Conservation (phyloP, 352 stramenopile genomes). For the Globisporangium okanoganense region DNA sequence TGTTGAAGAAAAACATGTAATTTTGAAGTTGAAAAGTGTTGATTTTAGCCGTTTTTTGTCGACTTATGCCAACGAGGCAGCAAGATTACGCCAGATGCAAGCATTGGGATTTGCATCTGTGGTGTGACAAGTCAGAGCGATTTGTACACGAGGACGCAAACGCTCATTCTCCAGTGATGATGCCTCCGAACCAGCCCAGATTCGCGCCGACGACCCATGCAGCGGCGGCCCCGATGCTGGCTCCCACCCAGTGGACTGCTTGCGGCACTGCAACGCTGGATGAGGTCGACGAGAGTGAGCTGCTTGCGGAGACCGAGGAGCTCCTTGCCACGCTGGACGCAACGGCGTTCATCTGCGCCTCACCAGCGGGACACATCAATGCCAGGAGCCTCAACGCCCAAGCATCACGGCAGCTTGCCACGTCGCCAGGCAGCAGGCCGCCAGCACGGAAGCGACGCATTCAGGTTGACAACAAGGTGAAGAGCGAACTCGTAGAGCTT, state of each 20-base stretch:
- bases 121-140: not conserved
- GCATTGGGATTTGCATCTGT: not conserved
- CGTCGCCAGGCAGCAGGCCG: not conserved
- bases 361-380: no score
- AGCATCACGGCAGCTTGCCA: not conserved
- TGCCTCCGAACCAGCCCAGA: not conserved
- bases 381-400: not conserved
- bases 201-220: not conserved
- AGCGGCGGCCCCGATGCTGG: not conserved
- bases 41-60: not conserved
- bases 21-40: not conserved
- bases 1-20: not conserved
- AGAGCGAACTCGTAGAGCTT: not conserved
- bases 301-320: slow-evolving; percentile 5
- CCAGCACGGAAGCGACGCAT: not conserved
- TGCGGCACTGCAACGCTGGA: not conserved
- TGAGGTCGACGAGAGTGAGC: slow-evolving; percentile 1
- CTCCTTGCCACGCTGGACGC: slow-evolving; percentile 3
- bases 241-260: not conserved
- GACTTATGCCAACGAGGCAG: no score
- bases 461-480: not conserved
- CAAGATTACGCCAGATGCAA: not conserved
- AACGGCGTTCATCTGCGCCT: not conserved
- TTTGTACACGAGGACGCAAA: not conserved
- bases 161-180: not conserved